phyloP scores from a whole-genome alignment of 2,329 filamentous ascomycete genomes.

The Calonectria pauciramosa region DNA sequence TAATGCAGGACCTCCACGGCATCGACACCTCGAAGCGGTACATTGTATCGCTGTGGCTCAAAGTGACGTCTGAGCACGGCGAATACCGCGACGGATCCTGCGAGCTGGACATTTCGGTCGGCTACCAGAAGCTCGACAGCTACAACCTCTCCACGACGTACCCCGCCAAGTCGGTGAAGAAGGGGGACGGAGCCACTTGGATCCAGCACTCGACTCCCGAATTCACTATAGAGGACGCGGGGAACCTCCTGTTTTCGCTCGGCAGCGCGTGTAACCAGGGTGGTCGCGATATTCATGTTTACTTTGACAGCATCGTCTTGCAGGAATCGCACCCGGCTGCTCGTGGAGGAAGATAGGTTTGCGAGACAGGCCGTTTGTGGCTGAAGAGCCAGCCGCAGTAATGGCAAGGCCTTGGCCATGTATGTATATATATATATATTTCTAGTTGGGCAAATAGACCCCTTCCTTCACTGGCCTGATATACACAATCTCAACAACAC shows the following conservation, averaged over 20 bases:
- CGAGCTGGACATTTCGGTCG: neutral
- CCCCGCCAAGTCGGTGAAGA: neutral
- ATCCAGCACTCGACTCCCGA: neutral
- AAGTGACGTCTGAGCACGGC: neutral
- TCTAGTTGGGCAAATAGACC: neutral
- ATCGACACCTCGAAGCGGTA: neutral
- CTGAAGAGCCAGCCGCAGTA: neutral
- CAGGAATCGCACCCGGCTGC: neutral
- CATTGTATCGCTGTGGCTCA: neutral
- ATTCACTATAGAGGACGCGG: neutral
- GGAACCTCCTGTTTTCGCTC: neutral
- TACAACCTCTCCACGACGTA: slow-evolving; percentile 1
- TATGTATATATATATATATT: neutral
- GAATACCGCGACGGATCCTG: neutral
- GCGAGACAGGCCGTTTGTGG: neutral
- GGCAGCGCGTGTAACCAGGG: neutral
- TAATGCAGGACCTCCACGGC: neutral
- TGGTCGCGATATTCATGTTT: neutral
- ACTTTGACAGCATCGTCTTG: neutral
- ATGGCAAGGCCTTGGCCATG: neutral
- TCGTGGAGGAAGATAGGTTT: neutral
- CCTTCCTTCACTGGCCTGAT: too few species aligned
- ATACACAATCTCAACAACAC: neutral
- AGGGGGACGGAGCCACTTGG: neutral
- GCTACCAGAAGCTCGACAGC: neutral